A percentile compares a stretch with the other conserved stretches of the same genome.
phyloP scores from a whole-genome alignment of 108 stramenopile genomes.

The Nannochloropsis oceanica region DNA sequence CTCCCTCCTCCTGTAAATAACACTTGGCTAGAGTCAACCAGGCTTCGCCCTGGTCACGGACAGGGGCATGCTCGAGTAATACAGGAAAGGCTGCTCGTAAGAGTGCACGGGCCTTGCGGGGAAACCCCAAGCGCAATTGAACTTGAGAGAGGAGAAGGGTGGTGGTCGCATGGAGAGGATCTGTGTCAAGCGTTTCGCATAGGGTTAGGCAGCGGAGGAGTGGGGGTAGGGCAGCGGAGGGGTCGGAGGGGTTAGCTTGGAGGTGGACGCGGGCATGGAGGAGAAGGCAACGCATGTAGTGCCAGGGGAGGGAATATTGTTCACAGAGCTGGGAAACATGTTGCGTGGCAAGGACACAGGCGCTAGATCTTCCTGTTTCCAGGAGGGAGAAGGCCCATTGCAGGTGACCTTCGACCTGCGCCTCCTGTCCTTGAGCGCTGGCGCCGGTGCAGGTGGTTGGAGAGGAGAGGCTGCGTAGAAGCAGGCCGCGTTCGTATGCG shows the following conservation, averaged over 20 bases:
- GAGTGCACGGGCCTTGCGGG: conserved; percentile 46
- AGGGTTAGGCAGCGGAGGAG: conserved; percentile 52
- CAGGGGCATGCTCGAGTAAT: conserved; percentile 50
- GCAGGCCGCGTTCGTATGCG: background rate
- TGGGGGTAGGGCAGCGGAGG: conserved; percentile 36
- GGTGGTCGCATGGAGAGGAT: conserved; percentile 55
- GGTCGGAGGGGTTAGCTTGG: conserved; percentile 38
- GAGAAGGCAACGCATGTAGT: conserved; percentile 11
- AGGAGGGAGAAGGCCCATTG: background rate
- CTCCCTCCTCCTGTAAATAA: conserved; percentile 17
- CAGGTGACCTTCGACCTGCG: background rate
- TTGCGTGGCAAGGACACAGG: background rate
- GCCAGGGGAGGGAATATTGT: background rate
- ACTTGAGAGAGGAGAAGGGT: conserved; percentile 47
- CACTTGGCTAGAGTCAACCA: conserved; percentile 55
- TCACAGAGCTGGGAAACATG: background rate
- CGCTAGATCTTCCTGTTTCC: background rate
- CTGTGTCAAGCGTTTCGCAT: conserved; percentile 44
- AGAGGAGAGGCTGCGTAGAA: background rate
- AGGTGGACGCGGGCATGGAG: conserved; percentile 36
- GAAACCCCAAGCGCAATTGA: conserved; percentile 41
- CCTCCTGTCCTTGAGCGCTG: background rate
- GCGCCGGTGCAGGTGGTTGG: background rate
- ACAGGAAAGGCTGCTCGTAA: conserved; percentile 45
- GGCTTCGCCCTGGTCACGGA: conserved; percentile 53